phyloP scores from a whole-genome alignment of 2,329 filamentous ascomycete species.

The Capronia epimyces region DNA sequence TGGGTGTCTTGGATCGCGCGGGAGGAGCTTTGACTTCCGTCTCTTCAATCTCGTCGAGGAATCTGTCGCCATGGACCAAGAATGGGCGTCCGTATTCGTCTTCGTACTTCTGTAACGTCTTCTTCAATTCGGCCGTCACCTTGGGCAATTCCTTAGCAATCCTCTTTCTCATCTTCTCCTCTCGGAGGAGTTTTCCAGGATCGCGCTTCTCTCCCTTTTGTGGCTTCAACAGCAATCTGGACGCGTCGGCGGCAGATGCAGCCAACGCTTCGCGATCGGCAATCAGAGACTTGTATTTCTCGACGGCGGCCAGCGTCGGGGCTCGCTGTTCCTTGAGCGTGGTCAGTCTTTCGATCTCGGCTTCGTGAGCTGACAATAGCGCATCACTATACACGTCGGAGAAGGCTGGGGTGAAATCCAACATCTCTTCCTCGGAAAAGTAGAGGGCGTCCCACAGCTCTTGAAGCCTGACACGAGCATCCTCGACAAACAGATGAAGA shows the following conservation, averaged over 20 bases:
- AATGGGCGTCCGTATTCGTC: slow-evolving; percentile 92
- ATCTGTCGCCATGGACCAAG: slow-evolving; percentile 84
- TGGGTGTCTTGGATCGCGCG: slow-evolving; percentile 70
- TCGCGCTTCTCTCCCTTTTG: slow-evolving; percentile 92
- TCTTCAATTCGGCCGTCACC: slow-evolving; percentile 75
- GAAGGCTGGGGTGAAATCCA: slow-evolving; percentile 94
- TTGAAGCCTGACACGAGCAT: slow-evolving; percentile 82
- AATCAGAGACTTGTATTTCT: slow-evolving; percentile 75
- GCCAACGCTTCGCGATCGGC: slow-evolving; percentile 80
- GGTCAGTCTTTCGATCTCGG: slow-evolving; percentile 78
- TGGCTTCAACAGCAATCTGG: slow-evolving; percentile 82
- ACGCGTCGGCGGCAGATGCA: slow-evolving; percentile 91
- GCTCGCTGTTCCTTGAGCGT: slow-evolving; percentile 78
- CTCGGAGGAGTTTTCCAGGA: slow-evolving; percentile 83
- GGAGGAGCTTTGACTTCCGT: slow-evolving; percentile 56
- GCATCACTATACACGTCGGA: slow-evolving; percentile 97
- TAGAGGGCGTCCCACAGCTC: slow-evolving; percentile 93
- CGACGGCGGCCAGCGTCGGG: slow-evolving; percentile 74
- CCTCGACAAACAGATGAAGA: slow-evolving; percentile 90
- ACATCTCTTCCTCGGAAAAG: slow-evolving; percentile 97
- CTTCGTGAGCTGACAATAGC: slow-evolving; percentile 87
- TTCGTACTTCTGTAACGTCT: slow-evolving; percentile 79
- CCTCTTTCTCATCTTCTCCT: slow-evolving; percentile 98
- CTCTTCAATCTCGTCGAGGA: slow-evolving; percentile 75
- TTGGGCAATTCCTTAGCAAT: slow-evolving; percentile 95